These are phyloP conservation scores for Calycina herbarum DNA, from an alignment of 2,329 filamentous ascomycete species.

Conservation along the genomic window DNA sequence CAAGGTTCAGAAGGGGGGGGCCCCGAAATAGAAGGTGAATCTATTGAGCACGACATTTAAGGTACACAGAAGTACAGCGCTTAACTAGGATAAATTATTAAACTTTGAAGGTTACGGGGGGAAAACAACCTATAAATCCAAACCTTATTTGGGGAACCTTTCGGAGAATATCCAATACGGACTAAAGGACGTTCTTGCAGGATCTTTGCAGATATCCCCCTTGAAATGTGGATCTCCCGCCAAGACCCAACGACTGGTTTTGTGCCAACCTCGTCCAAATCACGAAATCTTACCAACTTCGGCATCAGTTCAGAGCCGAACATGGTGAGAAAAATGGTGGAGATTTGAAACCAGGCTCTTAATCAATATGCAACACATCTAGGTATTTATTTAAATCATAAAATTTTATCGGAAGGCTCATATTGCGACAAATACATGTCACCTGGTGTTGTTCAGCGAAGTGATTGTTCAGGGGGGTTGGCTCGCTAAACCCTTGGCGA, in stretches of 20 bases:
- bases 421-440: not conserved
- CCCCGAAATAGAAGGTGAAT: not conserved
- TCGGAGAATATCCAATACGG: not conserved
- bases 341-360: not conserved
- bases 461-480: not conserved
- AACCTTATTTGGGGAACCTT: not conserved
- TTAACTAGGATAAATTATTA: not conserved
- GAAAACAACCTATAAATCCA: not conserved
- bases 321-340: not conserved
- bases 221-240: not conserved
- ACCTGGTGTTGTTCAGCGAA: not conserved
- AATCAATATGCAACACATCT: not conserved
- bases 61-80: not conserved
- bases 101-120: not conserved
- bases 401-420: not conserved
- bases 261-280: not conserved
- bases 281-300: slow-evolving; percentile 1
- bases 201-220: not conserved
- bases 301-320: not conserved
- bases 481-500: slow-evolving; percentile 1
- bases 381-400: not conserved
- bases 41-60: not conserved
- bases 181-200: not conserved
- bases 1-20: not conserved
- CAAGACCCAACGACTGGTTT: not conserved